Base-by-base conservation (phyloP, 768 basidiomycete genomes). In the Termitomyces sp. region DNA sequence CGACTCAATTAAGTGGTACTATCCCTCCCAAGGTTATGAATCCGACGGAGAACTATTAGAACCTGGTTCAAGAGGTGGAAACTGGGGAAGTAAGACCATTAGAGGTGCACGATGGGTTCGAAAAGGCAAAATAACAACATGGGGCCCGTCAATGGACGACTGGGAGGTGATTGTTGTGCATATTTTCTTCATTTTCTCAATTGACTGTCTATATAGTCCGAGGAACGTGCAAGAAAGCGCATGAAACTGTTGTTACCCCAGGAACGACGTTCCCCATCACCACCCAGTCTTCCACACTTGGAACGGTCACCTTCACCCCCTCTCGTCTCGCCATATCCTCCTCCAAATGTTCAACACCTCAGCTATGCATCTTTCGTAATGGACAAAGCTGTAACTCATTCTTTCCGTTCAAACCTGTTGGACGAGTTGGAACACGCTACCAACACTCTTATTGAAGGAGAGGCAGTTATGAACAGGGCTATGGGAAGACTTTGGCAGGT, bases 291-390 rank as follows among this genome's bases (percentile, higher is more conserved):
- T 18, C 83, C 91, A 24, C 91, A 95, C 72, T 73, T 95, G 39
- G 82, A 84, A 45, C 86, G 88, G 7, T 87, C 89, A 12, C 78
- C 80, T 20, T 89, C 90, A 0, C 92, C 93, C 5, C 91, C 93
- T 9, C 79, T 91, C 30, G 76, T 80, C 24, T 83, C 91, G 0
- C 91, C 92, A 3, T 93, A 93, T 66, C 83, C 86, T 24, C 76
- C 83, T 22, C 89, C 89, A 27, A 78, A 78, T 24, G 70, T 78
- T 11, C 82, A 87, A 52, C 91, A 93, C 66, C 78, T 86, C 59
- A 87, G 81, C 61, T 93, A 90, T 72, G 81, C 91, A 20, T 90
- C 91, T 0, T 91, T 92, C 65, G 91, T 95, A 15, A 81, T 93
- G 80, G 92, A 94, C 69, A 89, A 87, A 62, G 82, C 90, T 8